These are phyloP conservation scores for Xenoacremonium recifei DNA, from an alignment of 2,329 filamentous ascomycete genomes.

Conservation along the genomic window DNA sequence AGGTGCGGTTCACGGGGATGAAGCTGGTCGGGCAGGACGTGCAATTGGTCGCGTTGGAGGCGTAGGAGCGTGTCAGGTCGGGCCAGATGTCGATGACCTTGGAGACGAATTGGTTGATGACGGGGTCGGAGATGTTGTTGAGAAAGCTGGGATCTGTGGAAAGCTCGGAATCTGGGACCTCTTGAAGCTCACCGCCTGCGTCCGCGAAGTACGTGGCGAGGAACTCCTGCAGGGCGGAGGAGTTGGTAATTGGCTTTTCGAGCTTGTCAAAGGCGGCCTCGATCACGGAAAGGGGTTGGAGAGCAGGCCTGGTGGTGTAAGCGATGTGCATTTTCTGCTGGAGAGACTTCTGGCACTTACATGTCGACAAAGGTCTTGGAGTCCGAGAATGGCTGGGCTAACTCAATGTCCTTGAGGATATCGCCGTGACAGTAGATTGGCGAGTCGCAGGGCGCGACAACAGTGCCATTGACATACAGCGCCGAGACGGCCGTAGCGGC, in stretches of 20 bases:
- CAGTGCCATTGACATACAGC: constrained; percentile 59
- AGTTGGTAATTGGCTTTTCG: constrained; percentile 59
- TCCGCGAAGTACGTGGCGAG: constrained; percentile 61
- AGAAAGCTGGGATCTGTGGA: constrained; percentile 58
- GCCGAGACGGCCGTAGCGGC: constrained; percentile 35
- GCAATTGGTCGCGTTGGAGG: constrained; percentile 50
- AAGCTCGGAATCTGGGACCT: constrained; percentile 50
- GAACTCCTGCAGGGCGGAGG: constrained; percentile 60
- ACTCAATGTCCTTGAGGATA: constrained; percentile 59
- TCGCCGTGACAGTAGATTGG: constrained; percentile 67
- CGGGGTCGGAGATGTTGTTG: constrained; percentile 52
- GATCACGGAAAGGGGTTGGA: constrained; percentile 57
- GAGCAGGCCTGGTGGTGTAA: constrained; percentile 58
- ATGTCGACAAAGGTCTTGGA: constrained; percentile 73
- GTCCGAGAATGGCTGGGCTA: constrained; percentile 62
- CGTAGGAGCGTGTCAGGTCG: constrained; percentile 61
- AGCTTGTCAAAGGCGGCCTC: constrained; percentile 60
- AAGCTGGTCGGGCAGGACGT: constrained; percentile 62
- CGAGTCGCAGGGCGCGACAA: constrained; percentile 65
- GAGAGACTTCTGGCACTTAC: too few relatives aligned
- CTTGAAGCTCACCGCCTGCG: constrained; percentile 61
- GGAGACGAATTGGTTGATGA: constrained; percentile 57
- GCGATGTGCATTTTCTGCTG: too few relatives aligned
- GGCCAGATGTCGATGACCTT: constrained; percentile 71
- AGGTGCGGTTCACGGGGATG: constrained; percentile 64